These are phyloP conservation scores for Pseudopediastrum boryanum DNA, from an alignment of 139 green algal genomes.

Conservation along the genomic window DNA sequence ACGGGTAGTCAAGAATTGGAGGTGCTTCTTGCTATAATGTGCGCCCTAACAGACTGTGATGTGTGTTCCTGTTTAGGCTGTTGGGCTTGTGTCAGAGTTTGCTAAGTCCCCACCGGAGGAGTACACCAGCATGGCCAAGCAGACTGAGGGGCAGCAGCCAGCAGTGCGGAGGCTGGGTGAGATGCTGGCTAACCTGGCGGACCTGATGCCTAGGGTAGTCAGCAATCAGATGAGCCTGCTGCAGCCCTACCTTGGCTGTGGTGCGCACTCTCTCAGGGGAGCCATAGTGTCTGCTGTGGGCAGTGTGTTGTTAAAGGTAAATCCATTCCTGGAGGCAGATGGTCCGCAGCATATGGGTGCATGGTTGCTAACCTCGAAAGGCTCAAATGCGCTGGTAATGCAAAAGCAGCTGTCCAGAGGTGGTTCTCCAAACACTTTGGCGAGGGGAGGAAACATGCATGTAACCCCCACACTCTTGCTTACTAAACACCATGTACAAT, in stretches of 20 bases:
- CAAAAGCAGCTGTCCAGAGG: background rate
- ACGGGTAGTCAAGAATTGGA: background rate
- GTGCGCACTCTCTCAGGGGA: background rate
- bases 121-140: constrained; percentile 36
- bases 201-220: constrained; percentile 41
- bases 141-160: constrained; percentile 57
- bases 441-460: background rate
- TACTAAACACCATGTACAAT: no score
- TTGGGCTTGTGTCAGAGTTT: background rate
- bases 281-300: constrained; percentile 18
- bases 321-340: background rate
- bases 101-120: background rate
- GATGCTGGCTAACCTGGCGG: constrained; percentile 69
- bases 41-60: background rate
- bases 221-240: constrained; percentile 28
- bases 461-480: background rate
- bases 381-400: background rate
- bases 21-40: background rate
- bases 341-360: background rate
- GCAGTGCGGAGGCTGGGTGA: constrained; percentile 45
- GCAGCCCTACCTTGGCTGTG: constrained; percentile 26
- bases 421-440: background rate
- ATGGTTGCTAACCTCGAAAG: background rate
- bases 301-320: constrained; percentile 23
- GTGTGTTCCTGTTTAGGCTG: background rate